These are phyloP conservation scores for Symbiodinium pilosum DNA, from an alignment of 73 alveolate species.

Conservation along the genomic window DNA sequence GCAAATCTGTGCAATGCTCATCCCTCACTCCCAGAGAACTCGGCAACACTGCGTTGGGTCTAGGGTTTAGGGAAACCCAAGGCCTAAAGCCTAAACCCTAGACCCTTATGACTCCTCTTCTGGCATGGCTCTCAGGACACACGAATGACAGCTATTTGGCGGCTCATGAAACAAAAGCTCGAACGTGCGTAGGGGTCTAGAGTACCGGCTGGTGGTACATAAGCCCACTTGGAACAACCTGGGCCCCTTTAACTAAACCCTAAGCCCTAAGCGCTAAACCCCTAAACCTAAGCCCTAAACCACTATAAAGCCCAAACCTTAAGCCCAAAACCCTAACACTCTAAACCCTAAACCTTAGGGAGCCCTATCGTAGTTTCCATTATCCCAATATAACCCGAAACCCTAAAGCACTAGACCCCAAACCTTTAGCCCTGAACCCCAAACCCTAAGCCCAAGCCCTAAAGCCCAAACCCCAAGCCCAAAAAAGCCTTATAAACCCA, in stretches of 20 bases:
- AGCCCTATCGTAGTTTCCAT: too few relatives aligned
- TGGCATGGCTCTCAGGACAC: too few relatives aligned
- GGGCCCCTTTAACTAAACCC: background rate
- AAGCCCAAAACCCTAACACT: background rate
- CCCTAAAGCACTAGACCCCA: background rate
- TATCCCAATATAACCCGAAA: too few relatives aligned
- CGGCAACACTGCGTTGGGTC: background rate
- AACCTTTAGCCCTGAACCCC: background rate
- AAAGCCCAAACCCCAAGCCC: background rate
- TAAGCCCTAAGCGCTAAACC: background rate
- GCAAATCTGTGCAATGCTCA: too few relatives aligned
- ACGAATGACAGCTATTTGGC: too few relatives aligned
- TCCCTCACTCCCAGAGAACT: too few relatives aligned
- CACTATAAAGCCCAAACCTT: background rate
- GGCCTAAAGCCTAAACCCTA: background rate
- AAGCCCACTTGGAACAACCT: background rate
- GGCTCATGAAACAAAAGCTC: too few relatives aligned
- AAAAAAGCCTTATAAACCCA: background rate
- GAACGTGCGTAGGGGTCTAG: background rate
- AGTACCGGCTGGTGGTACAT: background rate
- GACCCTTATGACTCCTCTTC: too few relatives aligned
- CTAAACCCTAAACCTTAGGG: too few relatives aligned
- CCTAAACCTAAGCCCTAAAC: background rate
- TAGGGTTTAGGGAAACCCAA: background rate
- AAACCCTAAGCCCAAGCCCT: background rate